phyloP scores from a whole-genome alignment of 192 early-diverging fungal species.

The Mortierella alpina region DNA sequence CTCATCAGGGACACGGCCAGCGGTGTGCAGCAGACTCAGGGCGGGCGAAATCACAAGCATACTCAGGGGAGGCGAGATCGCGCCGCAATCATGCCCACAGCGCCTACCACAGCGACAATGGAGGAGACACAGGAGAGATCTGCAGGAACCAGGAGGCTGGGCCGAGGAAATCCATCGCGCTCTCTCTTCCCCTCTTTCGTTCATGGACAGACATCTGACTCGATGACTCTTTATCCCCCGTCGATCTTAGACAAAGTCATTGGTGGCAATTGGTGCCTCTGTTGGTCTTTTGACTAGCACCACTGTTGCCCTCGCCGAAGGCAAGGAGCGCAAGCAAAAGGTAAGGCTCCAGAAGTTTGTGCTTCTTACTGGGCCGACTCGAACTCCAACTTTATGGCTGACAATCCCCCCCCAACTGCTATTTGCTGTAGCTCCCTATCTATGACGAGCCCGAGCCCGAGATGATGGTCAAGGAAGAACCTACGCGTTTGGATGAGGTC shows the following conservation, averaged over 20 bases:
- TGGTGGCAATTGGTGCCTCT: constrained; percentile 35
- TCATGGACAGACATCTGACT: not conserved
- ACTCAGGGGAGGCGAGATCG: not conserved
- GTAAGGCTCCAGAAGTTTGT: constrained; percentile 5
- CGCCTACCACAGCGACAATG: not conserved
- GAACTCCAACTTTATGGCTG: not conserved
- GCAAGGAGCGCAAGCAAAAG: constrained; percentile 51
- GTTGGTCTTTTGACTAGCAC: constrained; percentile 37
- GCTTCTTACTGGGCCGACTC: not conserved
- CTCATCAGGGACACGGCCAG: not conserved
- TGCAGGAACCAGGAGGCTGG: not conserved
- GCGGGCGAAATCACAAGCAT: not conserved
- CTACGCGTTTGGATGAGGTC: constrained; percentile 49
- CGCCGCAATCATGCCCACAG: not conserved
- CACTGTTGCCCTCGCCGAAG: constrained; percentile 35
- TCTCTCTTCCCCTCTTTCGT: not conserved
- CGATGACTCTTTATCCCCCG: not conserved
- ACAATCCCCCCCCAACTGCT: not conserved
- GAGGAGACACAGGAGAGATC: not conserved
- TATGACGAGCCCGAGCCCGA: constrained; percentile 54
- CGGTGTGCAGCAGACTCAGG: too few species aligned
- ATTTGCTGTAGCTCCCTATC: constrained; percentile 27
- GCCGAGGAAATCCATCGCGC: not conserved
- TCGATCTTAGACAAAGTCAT: constrained; percentile 34
- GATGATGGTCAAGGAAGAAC: constrained; percentile 53